Base-by-base conservation (phyloP, 2,329 filamentous ascomycete genomes). In the Cordyceps farinosa region DNA sequence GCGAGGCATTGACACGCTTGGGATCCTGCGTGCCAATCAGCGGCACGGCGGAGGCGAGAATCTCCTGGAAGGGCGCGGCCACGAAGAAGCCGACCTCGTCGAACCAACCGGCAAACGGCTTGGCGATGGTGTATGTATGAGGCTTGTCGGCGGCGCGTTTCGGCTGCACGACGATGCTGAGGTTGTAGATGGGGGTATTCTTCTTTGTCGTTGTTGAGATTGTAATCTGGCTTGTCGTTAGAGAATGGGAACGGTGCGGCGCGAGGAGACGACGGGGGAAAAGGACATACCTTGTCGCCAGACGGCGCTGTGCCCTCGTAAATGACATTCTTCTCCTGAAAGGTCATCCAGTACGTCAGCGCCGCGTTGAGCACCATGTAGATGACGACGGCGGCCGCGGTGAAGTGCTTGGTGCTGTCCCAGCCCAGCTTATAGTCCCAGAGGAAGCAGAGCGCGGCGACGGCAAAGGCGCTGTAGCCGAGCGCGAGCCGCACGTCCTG, bases 391-490 rank as follows among this genome's bases (percentile, higher is more conserved):
- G 95, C 94, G 45, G 82, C 84, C 3, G 90, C 84, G 0, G 94
- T 96, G 79, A 88, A 94, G 67, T 83, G 79, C 77, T 95, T 96
- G 22, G 93, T 97, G 65, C 78, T 81, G 67, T 97, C 91, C 83
- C 95, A 98, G 69, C 93, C 94, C 54, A 92, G 82, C 73, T 91
- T 91, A 80, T 92, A 96, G 82, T 99, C 95, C 79, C 92, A 93
- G 66, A 86, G 87, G 81, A 98, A 98, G 70, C 91, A 92, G 65
- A 87, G 89, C 29, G 84, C 93, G 22, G 92, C 89, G 66, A 97
- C 87, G 64, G 83, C 75, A 70, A 98, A 92, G 65, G 92, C 90
- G 27, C 82, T 77, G 78, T 96, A 98, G 67, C 95, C 95, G 9
- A 99, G 82, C 0, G 81, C 83, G 52, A 99, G 87, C 61, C 92